Evolutionary conservation across 305 asterid genomes (phyloP).

Genomic region (Fraxinus sp.): DNA sequence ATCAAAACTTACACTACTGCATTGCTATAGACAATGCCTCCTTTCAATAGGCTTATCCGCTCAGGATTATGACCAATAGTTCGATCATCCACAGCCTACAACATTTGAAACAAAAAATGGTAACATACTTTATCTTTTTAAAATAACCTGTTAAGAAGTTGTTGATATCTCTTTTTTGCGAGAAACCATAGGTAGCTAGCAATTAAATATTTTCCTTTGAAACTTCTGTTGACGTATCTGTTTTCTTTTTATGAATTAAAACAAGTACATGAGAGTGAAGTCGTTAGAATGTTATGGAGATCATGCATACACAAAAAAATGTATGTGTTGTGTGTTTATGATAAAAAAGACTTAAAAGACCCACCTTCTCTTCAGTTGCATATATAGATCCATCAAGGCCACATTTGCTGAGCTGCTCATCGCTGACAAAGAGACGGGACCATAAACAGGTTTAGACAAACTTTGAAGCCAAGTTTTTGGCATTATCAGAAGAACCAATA

Average conservation of each 20-base stretch:
- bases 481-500: constrained; percentile 4
- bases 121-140: neutral
- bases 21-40: constrained; percentile 89
- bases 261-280: neutral
- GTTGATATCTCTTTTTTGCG: neutral
- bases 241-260: neutral
- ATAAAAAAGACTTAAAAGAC: constrained; percentile 16
- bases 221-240: neutral
- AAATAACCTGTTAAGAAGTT: neutral
- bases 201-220: neutral
- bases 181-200: constrained; percentile 15
- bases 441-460: constrained; percentile 23
- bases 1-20: constrained; percentile 68
- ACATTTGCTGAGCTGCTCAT: constrained; percentile 79
- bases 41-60: constrained; percentile 85
- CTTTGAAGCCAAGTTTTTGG: constrained; percentile 1
- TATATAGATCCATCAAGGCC: constrained; percentile 82
- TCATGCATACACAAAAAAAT: neutral
- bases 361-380: constrained; percentile 78
- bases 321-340: neutral
- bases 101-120: neutral
- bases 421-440: constrained; percentile 48
- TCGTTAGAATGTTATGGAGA: neutral
- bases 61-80: constrained; percentile 93
- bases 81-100: constrained; percentile 82